A percentile compares a stretch with the other conserved stretches of the same genome.
Conservation (phyloP, 352 stramenopile genomes). For the Halophytophthora polymorphica region DNA sequence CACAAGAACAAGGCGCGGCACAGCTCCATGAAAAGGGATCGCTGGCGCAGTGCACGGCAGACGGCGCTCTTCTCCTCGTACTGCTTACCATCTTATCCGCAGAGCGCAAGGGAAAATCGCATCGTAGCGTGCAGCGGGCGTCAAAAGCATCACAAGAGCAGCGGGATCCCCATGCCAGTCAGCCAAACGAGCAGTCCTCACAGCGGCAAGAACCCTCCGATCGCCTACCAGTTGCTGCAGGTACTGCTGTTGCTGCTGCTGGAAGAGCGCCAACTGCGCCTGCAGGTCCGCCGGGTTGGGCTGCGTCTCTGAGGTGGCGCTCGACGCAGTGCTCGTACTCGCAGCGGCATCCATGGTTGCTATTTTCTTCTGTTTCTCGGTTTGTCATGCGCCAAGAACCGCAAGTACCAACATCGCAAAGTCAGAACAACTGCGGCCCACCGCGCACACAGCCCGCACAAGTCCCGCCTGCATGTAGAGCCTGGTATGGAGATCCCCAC, state of each 20-base stretch:
- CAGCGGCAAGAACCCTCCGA: too few relatives aligned
- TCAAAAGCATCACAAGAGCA: too few relatives aligned
- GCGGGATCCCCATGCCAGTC: too few relatives aligned
- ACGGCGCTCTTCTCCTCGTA: too few relatives aligned
- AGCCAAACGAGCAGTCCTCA: too few relatives aligned
- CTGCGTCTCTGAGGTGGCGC: constrained; percentile 5
- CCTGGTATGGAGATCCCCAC: too few relatives aligned
- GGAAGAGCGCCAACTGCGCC: constrained; percentile 51
- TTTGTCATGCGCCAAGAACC: constrained; percentile 2
- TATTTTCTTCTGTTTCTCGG: neutral
- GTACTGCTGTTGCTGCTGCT: constrained; percentile 63
- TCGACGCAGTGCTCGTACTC: constrained; percentile 12
- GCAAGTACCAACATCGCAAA: constrained; percentile 3
- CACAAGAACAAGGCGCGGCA: neutral
- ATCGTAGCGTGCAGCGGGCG: too few relatives aligned
- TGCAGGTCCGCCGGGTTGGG: constrained; percentile 35
- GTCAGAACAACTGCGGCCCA: neutral
- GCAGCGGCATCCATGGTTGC: constrained; percentile 32
- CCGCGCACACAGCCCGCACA: too few relatives aligned
- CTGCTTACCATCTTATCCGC: constrained; percentile 13
- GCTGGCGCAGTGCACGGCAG: neutral
- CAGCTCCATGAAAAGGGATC: neutral
- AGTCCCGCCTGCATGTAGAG: too few relatives aligned
- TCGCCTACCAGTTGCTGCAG: constrained; percentile 43
- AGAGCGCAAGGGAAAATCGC: too few relatives aligned